Evolutionary conservation across 2,329 filamentous ascomycete species (phyloP), one percentile per base, ranked within the genome.

Genomic region (Trichoderma sp.): DNA sequence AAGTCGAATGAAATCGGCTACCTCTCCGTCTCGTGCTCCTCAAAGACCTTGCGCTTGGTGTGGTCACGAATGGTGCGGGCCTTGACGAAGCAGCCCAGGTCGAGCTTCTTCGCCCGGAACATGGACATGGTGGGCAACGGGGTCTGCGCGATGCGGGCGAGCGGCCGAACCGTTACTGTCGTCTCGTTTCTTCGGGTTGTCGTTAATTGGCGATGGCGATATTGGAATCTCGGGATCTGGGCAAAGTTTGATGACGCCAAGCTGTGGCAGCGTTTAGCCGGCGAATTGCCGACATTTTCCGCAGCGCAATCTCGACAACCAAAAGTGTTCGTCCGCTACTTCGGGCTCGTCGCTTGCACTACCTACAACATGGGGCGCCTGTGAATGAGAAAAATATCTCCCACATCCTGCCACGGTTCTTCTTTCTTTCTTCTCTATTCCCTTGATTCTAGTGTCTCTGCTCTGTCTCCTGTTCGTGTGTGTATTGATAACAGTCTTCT

Each of bases 21-120:
- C 93, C 94, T 90, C 80, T 97, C 90, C 5, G 93, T 87, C 81
- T 99, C 95, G 75, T 90, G 82, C 76, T 92, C 84, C 75, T 90
- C 90, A 74, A 93, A 97, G 66, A 93, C 91, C 81, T 96, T 94
- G 73, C 95, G 90, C 86, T 98, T 99, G 63, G 93, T 93, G 81
- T 98, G 92, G 79, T 99, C 95, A 73, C 95, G 92, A 76, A 99
- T 90, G 70, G 91, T 86, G 71, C 90, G 89, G 76, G 90, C 87
- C 75, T 97, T 97, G 80, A 96, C 79, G 75, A 91, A 97, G 76
- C 92, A 92, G 76, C 90, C 89, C 71, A 98, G 81, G 72, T 98
- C 93, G 71, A 97, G 88, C 83, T 89, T 93, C 80, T 96, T 96
- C 39, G 93, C 84, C 72, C 93, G 85, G 80, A 97, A 97, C 81